Base-by-base conservation (phyloP, 2,329 filamentous ascomycete species). In the Catunica adiposa region DNA sequence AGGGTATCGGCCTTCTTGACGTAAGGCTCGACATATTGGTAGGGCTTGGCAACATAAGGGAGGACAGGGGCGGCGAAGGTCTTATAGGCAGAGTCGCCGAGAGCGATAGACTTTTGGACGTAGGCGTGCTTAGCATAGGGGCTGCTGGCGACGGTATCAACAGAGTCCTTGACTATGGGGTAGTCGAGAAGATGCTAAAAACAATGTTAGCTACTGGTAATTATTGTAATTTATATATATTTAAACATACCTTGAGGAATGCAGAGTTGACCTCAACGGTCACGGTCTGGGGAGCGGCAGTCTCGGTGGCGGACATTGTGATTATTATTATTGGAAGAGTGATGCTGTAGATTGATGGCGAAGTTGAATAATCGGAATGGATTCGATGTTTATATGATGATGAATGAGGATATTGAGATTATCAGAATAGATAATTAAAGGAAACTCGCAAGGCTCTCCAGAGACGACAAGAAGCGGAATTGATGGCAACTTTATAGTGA, bases 1-100 rank as follows among this genome's bases (percentile, higher is more conserved):
- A 94, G 70, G 58, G 78, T 71, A 67, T 97, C 92, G 64, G 82
- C 89, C 68, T 83, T 87, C 67, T 80, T 74, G 61, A 94, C 78
- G 70, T 96, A 96, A 0, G 90, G 89, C 54, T 82, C 82, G 60
- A 94, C 78, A 67, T 86, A 92, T 65, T 79, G 76, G 72, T 88
- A 90, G 37, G 89, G 89, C 63, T 78, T 85, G 56, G 61, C 68
- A 34, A 58, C 55, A 70, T 87, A 88, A 26, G 86, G 85, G 56
- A 90, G 71, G 60, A 95, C 71, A 20, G 89, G 87, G 62, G 82
- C 83, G 66, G 84, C 83, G 64, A 95, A 76, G 61, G 78, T 81
- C 65, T 80, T 73, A 74, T 89, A 94, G 63, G 83, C 82, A 59
- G 81, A 78, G 66, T 85, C 79, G 67, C 83, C 79, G 60, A 92